phyloP scores from a whole-genome alignment of 345 rosid genomes.

The Linum tenue region DNA sequence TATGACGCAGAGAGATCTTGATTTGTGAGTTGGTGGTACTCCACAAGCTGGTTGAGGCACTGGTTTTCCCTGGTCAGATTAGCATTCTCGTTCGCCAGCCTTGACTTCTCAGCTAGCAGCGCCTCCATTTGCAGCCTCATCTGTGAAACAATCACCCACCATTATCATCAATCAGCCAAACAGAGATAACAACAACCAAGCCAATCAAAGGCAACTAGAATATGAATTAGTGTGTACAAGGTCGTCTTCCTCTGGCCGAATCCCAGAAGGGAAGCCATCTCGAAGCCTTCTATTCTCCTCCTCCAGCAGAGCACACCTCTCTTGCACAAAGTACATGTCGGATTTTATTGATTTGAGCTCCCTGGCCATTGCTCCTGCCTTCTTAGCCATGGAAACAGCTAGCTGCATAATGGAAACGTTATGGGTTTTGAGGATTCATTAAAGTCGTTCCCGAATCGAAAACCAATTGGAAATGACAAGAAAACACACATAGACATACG shows the following conservation, averaged over 20 bases:
- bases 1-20: constrained; percentile 72
- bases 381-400: constrained; percentile 74
- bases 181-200: background rate
- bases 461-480: background rate
- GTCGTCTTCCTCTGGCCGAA: constrained; percentile 92
- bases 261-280: constrained; percentile 59
- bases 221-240: constrained; percentile 30
- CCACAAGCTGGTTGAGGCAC: constrained; percentile 75
- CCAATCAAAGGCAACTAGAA: background rate
- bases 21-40: constrained; percentile 77
- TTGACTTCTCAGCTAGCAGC: constrained; percentile 75
- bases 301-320: constrained; percentile 61
- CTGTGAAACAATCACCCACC: constrained; percentile 21
- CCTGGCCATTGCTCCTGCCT: constrained; percentile 71
- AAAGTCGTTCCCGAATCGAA: background rate
- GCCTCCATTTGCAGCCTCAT: constrained; percentile 94
- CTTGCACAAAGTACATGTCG: constrained; percentile 66
- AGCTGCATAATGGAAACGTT: constrained; percentile 35
- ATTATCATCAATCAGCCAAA: background rate
- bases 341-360: constrained; percentile 64
- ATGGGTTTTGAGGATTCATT: background rate
- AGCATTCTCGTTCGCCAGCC: constrained; percentile 77
- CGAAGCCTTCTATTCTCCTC: constrained; percentile 83
- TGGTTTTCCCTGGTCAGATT: constrained; percentile 74
- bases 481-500: constrained; percentile 26